Base-by-base conservation (phyloP, 495 filamentous ascomycete genomes). In the Achaetomiella virescens region DNA sequence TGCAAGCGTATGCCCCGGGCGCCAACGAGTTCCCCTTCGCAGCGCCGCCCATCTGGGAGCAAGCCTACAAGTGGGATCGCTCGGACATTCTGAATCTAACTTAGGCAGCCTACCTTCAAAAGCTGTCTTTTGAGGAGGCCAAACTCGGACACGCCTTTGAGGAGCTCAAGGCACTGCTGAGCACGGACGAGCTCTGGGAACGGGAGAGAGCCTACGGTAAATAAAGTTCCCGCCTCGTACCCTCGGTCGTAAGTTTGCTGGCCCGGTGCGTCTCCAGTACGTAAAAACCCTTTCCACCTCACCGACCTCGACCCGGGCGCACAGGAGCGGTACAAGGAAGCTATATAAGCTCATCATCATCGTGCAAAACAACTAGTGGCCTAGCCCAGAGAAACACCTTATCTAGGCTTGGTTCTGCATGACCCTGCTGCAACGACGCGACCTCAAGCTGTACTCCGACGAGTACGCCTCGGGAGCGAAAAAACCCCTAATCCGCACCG, bases 301-400 rank as follows among this genome's bases (percentile, higher is more conserved):
- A 73, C 64, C 17, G 75, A 79, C 55, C 54, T 78, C 2, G 71
- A 69, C 35, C 72, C 74, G 0, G 68, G 70, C 7, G 69, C 69
- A 0, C 63, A 64, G 12, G 60, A 67, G 47, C 66, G 66, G 29
- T 72, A 70, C 51, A 24, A 55, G 1, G 68, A 75, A 48, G 67
- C 70, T 3, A 49, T 64, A 45, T n/a, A 55, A 61, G 11, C 63
- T 77, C 21, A 60, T 75, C 25, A 57, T 52, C n/a, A 57, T 61
- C 11, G 54, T 68, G 55, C 61, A 69, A n/a, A 68, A 65, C 48
- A 63, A 58, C 37, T 46, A 61, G 35, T 58, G 59, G 1, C 50
- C 51, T n/a, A 37, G 37, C 25, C 55, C 43, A 24, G 15, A 40
- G 6, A 21, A 40, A 10, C 55, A 60, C 24, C 37, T 51, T 1